Evolutionary conservation across 1,284 basidiomycete genomes (phyloP), one percentile per base, ranked within the genome.

Genomic region (Sporisorium sorghi): DNA sequence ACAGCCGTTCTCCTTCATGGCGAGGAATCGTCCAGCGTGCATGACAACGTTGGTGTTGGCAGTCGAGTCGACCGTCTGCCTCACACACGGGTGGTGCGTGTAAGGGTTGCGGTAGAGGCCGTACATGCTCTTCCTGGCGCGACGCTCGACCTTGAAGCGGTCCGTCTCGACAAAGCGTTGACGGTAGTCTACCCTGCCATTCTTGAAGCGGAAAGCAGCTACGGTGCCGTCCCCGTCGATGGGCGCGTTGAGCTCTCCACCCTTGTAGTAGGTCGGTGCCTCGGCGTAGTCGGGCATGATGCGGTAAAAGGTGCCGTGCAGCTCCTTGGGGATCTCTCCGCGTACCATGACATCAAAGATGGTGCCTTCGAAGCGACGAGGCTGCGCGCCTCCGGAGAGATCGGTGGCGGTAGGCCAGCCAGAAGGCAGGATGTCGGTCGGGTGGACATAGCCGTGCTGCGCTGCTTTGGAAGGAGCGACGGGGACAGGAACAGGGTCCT

Each of bases 1-100:
- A 12, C 59, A 55, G 21, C 64, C 64, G 28, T 67, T 64, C 56
- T 73, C 70, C 51, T 73, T 73, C 55, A 73, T 68, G 28, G 70
- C 70, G 14, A 73, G 59, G 51, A 73, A 70, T 6, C 50, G 39
- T 11, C 70, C 70, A 21, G 63, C 63, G 55, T 66, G 64, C 60
- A 66, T 64, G 49, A 68, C 64, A 32, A 73, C 33, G 58, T 72
- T 72, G 40, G 69, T 72, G 58, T 72, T 72, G 54, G 59, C 58
- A 8, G 63, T 67, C 23, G 61, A 63, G 21, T 65, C 65, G 19
- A 72, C 48, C 3, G 67, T 62, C 56, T 68, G 59, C 44, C 63
- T 42, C 6, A 72, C 61, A 42, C 65, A 54, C n/a, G 69, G 69
- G 14, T 72, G 56, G 48, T 66, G 65, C 3, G 69, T 72, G 58